Percentiles rank a stretch among this genome's conserved stretches.
phyloP scores from a whole-genome alignment of 805 yeast genomes.

The Kuraishia cidri region DNA sequence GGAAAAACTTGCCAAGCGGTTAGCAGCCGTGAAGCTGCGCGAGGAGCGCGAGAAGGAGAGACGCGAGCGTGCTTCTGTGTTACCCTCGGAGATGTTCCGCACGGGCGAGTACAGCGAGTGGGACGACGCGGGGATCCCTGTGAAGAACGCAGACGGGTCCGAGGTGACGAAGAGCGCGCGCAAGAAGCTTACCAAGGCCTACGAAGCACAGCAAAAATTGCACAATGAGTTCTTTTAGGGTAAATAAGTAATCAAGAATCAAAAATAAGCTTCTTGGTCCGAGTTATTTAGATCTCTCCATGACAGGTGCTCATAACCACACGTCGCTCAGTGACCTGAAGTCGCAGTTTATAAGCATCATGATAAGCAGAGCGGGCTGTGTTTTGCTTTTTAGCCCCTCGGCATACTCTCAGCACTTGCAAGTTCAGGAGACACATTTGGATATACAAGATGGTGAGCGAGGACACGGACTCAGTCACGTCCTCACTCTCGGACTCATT shows the following conservation, averaged over 20 bases:
- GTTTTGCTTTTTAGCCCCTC: too few species aligned
- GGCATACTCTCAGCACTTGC: too few species aligned
- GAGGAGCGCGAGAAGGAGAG: conserved; percentile 59
- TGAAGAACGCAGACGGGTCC: conserved; percentile 66
- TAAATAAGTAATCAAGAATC: too few species aligned
- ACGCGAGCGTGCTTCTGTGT: conserved; percentile 53
- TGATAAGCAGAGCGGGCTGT: too few species aligned
- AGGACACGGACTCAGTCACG: too few species aligned
- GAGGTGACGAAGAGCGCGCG: conserved; percentile 78
- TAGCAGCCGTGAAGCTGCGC: conserved; percentile 42
- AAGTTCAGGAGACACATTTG: too few species aligned
- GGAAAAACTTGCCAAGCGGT: conserved; percentile 50
- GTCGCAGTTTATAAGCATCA: too few species aligned
- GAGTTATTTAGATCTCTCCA: not conserved
- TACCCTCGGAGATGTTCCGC: conserved; percentile 71
- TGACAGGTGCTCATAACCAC: too few species aligned
- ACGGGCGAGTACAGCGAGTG: conserved; percentile 52
- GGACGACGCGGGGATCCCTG: conserved; percentile 84
- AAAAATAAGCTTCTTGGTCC: too few species aligned
- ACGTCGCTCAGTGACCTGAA: too few species aligned
- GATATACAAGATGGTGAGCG: too few species aligned
- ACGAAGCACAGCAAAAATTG: conserved; percentile 74
- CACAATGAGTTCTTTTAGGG: conserved; percentile 50
- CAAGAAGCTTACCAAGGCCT: conserved; percentile 75
- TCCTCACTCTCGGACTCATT: too few species aligned